Conservation (phyloP, 208 protist species). For the Blastocrithidia nonstop region DNA sequence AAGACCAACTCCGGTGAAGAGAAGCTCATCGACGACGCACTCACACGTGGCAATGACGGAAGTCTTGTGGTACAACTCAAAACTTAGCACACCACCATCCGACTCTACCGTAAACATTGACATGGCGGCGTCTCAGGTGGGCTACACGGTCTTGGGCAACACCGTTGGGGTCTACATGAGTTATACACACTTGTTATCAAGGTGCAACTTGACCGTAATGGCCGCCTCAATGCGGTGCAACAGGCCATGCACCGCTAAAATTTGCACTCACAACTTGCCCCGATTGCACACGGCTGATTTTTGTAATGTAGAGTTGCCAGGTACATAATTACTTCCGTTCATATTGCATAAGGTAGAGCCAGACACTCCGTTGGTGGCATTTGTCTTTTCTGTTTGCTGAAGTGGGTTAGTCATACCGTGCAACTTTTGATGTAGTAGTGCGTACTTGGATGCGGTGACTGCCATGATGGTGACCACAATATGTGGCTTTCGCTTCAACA, state of each 20-base stretch:
- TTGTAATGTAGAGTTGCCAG: too few relatives aligned
- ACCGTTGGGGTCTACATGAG: conserved; percentile 42
- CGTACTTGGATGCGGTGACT: conserved; percentile 46
- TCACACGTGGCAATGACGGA: conserved; percentile 41
- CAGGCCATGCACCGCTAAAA: conserved; percentile 46
- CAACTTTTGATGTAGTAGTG: conserved; percentile 30
- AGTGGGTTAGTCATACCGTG: too few relatives aligned
- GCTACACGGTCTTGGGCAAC: conserved; percentile 49
- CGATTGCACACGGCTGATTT: too few relatives aligned
- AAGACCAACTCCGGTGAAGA: conserved; percentile 55
- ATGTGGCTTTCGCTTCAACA: conserved; percentile 7
- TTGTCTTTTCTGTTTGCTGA: too few relatives aligned
- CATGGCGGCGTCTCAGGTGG: conserved; percentile 42
- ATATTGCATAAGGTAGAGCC: too few relatives aligned
- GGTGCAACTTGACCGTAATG: conserved; percentile 26
- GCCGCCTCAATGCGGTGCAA: conserved; percentile 69
- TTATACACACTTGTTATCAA: conserved; percentile 13
- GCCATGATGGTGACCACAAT: conserved; percentile 53
- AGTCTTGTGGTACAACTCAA: conserved; percentile 60
- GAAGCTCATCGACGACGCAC: conserved; percentile 53
- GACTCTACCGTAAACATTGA: conserved; percentile 34
- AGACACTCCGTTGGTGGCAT: too few relatives aligned
- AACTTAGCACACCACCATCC: conserved; percentile 37
- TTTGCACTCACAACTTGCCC: conserved; percentile 40
- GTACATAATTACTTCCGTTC: too few relatives aligned